Percentiles rank a stretch among this genome's conserved stretches.
Evolutionary conservation across 257 asterid genomes (phyloP).

Genomic region (Eustoma russellianum): DNA sequence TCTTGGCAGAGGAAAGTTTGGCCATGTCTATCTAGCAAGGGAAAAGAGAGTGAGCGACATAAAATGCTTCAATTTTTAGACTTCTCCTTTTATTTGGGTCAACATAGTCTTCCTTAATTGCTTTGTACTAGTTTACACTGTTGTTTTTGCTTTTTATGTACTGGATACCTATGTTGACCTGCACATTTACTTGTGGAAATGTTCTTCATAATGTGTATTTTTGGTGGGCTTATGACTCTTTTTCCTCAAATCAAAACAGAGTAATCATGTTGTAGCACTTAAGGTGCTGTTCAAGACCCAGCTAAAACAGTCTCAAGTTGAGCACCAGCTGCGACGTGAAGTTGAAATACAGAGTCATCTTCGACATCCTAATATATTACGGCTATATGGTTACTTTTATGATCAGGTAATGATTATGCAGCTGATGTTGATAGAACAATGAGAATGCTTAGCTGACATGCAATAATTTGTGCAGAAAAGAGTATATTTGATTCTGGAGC

Average conservation of each 20-base stretch:
- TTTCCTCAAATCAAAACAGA: conserved; percentile 30
- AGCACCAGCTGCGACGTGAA: conserved; percentile 93
- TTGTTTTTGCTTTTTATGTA: too few species aligned
- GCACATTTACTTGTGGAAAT: too few species aligned
- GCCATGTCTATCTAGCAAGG: conserved; percentile 75
- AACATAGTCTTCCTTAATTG: too few species aligned
- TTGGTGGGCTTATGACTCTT: background rate
- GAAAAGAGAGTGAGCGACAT: conserved; percentile 53
- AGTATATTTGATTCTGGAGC: conserved; percentile 77
- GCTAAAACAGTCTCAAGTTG: conserved; percentile 79
- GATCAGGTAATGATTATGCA: conserved; percentile 45
- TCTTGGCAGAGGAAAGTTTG: conserved; percentile 84
- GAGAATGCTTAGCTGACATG: background rate
- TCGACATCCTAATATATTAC: conserved; percentile 80
- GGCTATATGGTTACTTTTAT: conserved; percentile 82
- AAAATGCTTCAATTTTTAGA: too few species aligned
- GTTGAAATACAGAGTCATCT: conserved; percentile 92
- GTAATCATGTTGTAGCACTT: conserved; percentile 77
- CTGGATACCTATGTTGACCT: too few species aligned
- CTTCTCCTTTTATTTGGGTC: too few species aligned
- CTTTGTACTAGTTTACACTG: too few species aligned
- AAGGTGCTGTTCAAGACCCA: conserved; percentile 82
- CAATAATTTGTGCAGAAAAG: conserved; percentile 53
- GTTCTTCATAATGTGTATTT: too few species aligned
- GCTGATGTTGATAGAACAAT: too few species aligned